Percentiles rank a stretch among this genome's conserved stretches.
These are phyloP conservation scores for Cladophialophora immunda DNA, from an alignment of 2,329 filamentous ascomycete species.

Conservation along the genomic window DNA sequence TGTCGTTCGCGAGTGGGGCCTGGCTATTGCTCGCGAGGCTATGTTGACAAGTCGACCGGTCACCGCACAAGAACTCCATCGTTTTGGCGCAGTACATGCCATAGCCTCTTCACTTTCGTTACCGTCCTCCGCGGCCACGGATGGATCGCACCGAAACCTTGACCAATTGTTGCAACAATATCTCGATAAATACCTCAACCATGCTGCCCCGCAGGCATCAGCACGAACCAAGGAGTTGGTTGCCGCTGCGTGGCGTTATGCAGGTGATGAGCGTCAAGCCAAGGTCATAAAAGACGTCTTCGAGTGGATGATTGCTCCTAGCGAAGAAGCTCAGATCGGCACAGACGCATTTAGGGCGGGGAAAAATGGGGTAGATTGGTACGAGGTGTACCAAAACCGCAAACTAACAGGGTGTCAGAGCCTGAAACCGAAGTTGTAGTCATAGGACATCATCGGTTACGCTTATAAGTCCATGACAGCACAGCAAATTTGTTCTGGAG, in stretches of 20 bases:
- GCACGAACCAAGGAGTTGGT: conserved; percentile 48
- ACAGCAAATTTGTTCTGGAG: no score
- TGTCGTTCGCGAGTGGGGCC: conserved; percentile 51
- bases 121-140: background rate
- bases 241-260: conserved; percentile 40
- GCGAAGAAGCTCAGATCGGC: conserved; percentile 39
- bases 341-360: conserved; percentile 41
- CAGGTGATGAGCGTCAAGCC: conserved; percentile 33
- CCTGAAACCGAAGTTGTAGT: conserved; percentile 9
- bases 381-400: conserved; percentile 23
- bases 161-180: conserved; percentile 38
- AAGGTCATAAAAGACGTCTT: conserved; percentile 41
- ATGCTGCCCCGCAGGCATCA: conserved; percentile 45
- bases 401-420: background rate
- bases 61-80: conserved; percentile 42
- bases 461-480: no score
- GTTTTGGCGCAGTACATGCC: conserved; percentile 29
- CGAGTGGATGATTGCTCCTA: conserved; percentile 43
- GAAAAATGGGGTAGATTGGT: conserved; percentile 41
- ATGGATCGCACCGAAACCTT: background rate
- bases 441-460: background rate
- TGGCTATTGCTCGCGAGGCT: conserved; percentile 48
- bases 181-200: conserved; percentile 25
- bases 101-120: background rate
- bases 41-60: conserved; percentile 50